Evolutionary conservation across 83 land plant species (phyloP).

Genomic region (Picea abies): DNA sequence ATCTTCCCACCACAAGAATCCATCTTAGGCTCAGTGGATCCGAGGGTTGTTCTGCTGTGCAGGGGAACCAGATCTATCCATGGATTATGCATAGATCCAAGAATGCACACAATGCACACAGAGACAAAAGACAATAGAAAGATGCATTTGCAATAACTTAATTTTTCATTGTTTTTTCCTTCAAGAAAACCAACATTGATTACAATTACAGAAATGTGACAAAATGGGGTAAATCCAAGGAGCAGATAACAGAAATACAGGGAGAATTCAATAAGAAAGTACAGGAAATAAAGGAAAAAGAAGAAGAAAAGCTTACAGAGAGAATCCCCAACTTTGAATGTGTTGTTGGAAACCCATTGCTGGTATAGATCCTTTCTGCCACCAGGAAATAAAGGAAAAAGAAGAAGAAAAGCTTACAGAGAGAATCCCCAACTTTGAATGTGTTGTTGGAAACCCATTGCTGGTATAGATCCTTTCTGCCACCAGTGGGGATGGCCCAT

Average conservation of each 20-base stretch:
- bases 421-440: constrained; percentile 63
- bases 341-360: constrained; percentile 40
- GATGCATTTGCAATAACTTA: background rate
- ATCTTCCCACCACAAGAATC: too few species aligned
- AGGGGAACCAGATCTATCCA: background rate
- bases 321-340: constrained; percentile 61
- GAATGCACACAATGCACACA: background rate
- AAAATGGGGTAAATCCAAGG: background rate
- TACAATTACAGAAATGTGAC: too few species aligned
- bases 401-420: constrained; percentile 39
- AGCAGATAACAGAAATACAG: background rate
- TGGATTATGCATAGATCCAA: background rate
- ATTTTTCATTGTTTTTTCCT: background rate
- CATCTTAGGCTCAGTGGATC: too few species aligned
- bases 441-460: constrained; percentile 41
- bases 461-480: constrained; percentile 42
- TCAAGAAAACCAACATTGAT: background rate
- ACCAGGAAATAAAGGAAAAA: too few species aligned
- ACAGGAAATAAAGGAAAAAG: background rate
- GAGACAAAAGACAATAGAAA: background rate
- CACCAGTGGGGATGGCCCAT: constrained; percentile 57
- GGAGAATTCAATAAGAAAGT: background rate
- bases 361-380: constrained; percentile 44
- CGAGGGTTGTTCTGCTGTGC: too few species aligned
- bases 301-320: constrained; percentile 42